A percentile compares a stretch with the other conserved stretches of the same genome.
phyloP scores from a whole-genome alignment of 805 yeast genomes.

The Saturnispora serradocipensis region DNA sequence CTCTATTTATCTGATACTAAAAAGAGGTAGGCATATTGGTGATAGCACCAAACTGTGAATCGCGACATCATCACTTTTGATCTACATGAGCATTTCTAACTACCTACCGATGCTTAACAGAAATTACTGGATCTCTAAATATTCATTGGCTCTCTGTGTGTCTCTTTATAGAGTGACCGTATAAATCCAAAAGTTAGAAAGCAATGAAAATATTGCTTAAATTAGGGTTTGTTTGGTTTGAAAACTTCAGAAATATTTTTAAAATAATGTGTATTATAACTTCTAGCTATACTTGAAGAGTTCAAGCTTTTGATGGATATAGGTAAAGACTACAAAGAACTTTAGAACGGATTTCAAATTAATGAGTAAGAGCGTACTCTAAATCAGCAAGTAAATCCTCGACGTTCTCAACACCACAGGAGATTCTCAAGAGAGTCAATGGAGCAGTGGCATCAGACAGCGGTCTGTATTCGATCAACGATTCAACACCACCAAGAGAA shows the following conservation, averaged over 20 bases:
- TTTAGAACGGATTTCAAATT: background rate
- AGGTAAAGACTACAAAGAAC: background rate
- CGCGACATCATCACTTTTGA: background rate
- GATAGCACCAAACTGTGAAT: background rate
- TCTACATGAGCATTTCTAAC: background rate
- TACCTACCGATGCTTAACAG: too few species aligned
- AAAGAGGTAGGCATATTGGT: background rate
- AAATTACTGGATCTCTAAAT: too few species aligned
- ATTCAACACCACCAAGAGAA: slow-evolving; percentile 87
- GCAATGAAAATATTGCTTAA: too few species aligned
- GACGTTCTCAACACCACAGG: slow-evolving; percentile 71
- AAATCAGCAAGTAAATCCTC: slow-evolving; percentile 73
- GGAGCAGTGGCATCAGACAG: slow-evolving; percentile 53
- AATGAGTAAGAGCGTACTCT: slow-evolving; percentile 37
- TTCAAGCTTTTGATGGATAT: background rate
- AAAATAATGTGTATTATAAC: background rate
- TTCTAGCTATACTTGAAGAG: background rate
- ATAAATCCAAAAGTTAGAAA: too few species aligned
- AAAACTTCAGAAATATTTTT: too few species aligned
- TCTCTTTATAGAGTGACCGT: too few species aligned
- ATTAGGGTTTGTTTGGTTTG: too few species aligned
- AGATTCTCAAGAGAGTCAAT: slow-evolving; percentile 56
- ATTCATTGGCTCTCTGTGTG: too few species aligned
- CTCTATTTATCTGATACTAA: too few species aligned
- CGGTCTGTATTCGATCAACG: slow-evolving; percentile 85